Percentiles rank a stretch among this genome's conserved stretches.
These are phyloP conservation scores for Uncinocarpus reesii DNA, from an alignment of 2,329 filamentous ascomycete genomes.

Conservation along the genomic window DNA sequence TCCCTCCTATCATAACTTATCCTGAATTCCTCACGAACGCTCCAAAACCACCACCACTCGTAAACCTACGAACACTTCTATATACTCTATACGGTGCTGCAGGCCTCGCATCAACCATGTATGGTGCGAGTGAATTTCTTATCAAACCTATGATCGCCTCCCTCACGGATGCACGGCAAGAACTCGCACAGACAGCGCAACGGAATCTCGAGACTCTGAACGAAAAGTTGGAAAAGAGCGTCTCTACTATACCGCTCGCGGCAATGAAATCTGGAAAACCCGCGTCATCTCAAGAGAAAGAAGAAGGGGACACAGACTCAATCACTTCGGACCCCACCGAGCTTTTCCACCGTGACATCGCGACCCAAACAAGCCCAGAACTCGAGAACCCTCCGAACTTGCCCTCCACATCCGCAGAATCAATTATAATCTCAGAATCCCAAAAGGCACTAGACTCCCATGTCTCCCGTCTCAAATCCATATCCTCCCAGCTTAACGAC, in stretches of 20 bases:
- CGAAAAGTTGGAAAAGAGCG: conserved; percentile 42
- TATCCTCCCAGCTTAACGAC: conserved; percentile 44
- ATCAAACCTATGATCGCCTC: conserved; percentile 48
- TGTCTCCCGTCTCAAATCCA: conserved; percentile 39
- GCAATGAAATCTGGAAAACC: conserved; percentile 15
- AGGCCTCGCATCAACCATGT: conserved; percentile 46
- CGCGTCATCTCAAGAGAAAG: conserved; percentile 20
- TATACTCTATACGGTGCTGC: conserved; percentile 49
- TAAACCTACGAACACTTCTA: conserved; percentile 47
- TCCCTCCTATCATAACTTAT: conserved; percentile 56
- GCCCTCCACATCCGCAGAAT: conserved; percentile 17
- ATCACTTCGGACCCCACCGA: conserved; percentile 50
- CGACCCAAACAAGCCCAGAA: conserved; percentile 48
- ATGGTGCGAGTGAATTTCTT: conserved; percentile 50
- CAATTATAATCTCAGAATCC: conserved; percentile 16
- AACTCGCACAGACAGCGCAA: conserved; percentile 44
- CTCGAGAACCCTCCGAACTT: conserved; percentile 31
- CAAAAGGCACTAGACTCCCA: conserved; percentile 28
- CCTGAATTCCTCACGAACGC: conserved; percentile 54
- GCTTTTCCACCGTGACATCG: conserved; percentile 53
- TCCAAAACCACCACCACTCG: conserved; percentile 49
- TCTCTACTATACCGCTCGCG: conserved; percentile 42
- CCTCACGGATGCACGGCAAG: conserved; percentile 47
- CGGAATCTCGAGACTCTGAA: conserved; percentile 47
- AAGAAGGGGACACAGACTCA: conserved; percentile 36